These are phyloP conservation scores for Trypethelium eluteriae DNA, from an alignment of 495 filamentous ascomycete genomes.

Conservation along the genomic window DNA sequence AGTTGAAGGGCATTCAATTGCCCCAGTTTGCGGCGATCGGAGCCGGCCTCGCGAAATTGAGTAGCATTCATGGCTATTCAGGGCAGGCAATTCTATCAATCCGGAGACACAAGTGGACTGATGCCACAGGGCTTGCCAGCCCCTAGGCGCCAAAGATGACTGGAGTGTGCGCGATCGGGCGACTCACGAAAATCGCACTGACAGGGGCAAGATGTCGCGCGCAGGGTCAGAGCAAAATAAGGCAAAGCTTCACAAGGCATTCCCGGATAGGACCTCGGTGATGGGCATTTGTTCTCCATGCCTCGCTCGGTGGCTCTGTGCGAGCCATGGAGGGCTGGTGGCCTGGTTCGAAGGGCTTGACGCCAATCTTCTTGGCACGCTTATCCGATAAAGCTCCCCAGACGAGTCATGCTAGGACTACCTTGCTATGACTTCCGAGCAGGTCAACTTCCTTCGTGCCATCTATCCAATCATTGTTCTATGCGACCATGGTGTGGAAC, in stretches of 20 bases:
- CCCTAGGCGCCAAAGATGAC: background rate
- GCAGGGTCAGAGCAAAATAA: background rate
- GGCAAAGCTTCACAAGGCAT: background rate
- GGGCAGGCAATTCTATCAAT: background rate
- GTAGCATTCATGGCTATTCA: background rate
- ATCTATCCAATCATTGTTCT: background rate
- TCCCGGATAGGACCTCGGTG: background rate
- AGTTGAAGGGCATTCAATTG: background rate
- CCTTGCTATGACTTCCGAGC: conserved; percentile 6
- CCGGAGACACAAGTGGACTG: background rate
- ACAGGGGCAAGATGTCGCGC: conserved; percentile 10
- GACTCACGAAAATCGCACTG: conserved; percentile 12
- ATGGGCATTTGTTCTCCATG: background rate
- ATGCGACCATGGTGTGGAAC: background rate
- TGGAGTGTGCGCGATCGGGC: background rate
- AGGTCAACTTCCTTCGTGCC: background rate
- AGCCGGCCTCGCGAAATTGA: conserved; percentile 6
- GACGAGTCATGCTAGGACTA: background rate
- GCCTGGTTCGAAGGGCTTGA: background rate
- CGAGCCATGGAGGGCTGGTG: background rate
- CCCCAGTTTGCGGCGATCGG: background rate
- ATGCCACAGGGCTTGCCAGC: background rate
- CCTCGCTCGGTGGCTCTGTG: background rate
- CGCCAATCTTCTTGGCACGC: conserved; percentile 12
- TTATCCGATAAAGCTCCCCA: conserved; percentile 13